Evolutionary conservation across 495 filamentous ascomycete genomes (phyloP).

Genomic region (Penicillium robsamsonii): DNA sequence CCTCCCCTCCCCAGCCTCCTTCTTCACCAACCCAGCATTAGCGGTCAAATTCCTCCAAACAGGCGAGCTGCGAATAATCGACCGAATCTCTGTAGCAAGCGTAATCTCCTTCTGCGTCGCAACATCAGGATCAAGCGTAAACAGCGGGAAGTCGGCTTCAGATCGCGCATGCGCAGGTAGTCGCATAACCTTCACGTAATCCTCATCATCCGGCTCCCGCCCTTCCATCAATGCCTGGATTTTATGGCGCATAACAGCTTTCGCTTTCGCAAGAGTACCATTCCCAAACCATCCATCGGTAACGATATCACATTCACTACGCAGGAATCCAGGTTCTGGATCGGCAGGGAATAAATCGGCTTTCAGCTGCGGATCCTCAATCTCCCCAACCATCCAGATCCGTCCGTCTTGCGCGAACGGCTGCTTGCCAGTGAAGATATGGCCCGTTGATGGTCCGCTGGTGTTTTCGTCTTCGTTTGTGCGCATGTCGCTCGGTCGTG

Average conservation of each 20-base stretch:
- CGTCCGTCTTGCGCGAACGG: conserved; percentile 69
- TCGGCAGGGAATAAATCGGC: conserved; percentile 26
- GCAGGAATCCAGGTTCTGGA: conserved; percentile 30
- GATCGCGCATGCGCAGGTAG: conserved; percentile 45
- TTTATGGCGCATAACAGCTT: conserved; percentile 82
- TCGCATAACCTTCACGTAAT: conserved; percentile 43
- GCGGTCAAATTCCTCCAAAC: conserved; percentile 31
- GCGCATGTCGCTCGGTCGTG: conserved; percentile 18
- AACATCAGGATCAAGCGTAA: conserved; percentile 31
- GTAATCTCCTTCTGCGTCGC: conserved; percentile 30
- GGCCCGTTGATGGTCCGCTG: conserved; percentile 26
- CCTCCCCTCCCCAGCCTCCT: conserved; percentile 20
- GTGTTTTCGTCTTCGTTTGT: neutral
- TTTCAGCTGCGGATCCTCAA: conserved; percentile 60
- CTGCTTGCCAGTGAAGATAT: conserved; percentile 76
- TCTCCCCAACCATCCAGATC: conserved; percentile 91
- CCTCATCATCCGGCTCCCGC: conserved; percentile 43
- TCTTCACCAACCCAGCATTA: conserved; percentile 15
- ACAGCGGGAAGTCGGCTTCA: conserved; percentile 27
- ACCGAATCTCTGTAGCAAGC: conserved; percentile 41
- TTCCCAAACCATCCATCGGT: conserved; percentile 78
- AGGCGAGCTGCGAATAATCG: conserved; percentile 39
- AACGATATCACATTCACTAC: conserved; percentile 52
- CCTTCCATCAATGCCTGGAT: conserved; percentile 52
- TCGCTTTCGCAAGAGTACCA: conserved; percentile 74